Evolutionary conservation across 192 early-diverging fungal species (phyloP).

Genomic region (Entrophospora sp.): DNA sequence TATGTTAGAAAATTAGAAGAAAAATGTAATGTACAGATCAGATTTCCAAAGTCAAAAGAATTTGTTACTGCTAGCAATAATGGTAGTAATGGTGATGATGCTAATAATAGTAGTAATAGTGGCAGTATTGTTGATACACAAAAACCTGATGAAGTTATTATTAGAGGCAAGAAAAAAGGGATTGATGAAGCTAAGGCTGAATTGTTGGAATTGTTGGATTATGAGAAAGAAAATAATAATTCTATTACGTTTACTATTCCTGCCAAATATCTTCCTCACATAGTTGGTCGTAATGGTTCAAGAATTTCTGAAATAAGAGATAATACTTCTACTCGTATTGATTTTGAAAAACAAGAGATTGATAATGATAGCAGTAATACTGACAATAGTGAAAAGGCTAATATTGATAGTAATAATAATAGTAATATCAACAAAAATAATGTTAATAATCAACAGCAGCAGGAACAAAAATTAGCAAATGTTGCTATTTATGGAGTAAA

Average conservation of each 20-base stretch:
- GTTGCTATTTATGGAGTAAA: slow-evolving; percentile 45
- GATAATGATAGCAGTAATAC: slow-evolving; percentile 33
- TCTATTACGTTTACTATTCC: slow-evolving; percentile 57
- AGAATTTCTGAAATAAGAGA: slow-evolving; percentile 69
- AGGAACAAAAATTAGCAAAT: slow-evolving; percentile 34
- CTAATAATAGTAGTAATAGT: slow-evolving; percentile 27
- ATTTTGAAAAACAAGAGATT: slow-evolving; percentile 43
- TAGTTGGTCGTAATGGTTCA: slow-evolving; percentile 70
- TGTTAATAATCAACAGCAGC: too few species aligned
- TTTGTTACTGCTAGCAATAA: too few species aligned
- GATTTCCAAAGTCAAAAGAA: slow-evolving; percentile 51
- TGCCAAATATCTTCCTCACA: slow-evolving; percentile 52
- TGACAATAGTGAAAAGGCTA: too few species aligned
- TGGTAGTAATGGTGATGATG: slow-evolving; percentile 42
- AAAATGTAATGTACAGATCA: slow-evolving; percentile 62
- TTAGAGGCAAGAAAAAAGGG: slow-evolving; percentile 79
- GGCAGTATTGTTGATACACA: slow-evolving; percentile 44
- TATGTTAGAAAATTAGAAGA: slow-evolving; percentile 70
- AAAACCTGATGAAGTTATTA: slow-evolving; percentile 59
- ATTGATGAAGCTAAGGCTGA: slow-evolving; percentile 71
- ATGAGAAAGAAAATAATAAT: slow-evolving; percentile 72
- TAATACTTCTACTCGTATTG: slow-evolving; percentile 64
- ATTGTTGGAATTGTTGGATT: slow-evolving; percentile 72
- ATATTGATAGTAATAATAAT: too few species aligned
- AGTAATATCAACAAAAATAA: too few species aligned